A percentile compares a stretch with the other conserved stretches of the same genome.
phyloP scores from a whole-genome alignment of 2,329 filamentous ascomycete species.

The Penicillium glabrum region DNA sequence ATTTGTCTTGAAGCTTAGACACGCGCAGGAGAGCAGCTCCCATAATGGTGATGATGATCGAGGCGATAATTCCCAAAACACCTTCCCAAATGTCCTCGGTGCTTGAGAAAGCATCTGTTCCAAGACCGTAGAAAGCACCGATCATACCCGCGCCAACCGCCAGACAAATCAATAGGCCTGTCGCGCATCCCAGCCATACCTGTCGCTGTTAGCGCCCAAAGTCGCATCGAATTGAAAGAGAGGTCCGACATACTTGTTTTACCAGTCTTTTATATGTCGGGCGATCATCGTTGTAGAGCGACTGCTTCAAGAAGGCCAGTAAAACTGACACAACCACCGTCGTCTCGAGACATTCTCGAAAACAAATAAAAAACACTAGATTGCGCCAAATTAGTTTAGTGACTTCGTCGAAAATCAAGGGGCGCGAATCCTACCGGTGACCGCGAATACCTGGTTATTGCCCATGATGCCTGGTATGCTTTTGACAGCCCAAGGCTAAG shows the following conservation, averaged over 20 bases:
- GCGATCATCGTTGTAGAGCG: not conserved
- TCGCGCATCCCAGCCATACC: slow-evolving; percentile 64
- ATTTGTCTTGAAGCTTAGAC: slow-evolving; percentile 82
- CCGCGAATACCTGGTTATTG: not conserved
- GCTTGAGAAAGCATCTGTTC: slow-evolving; percentile 64
- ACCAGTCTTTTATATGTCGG: not conserved
- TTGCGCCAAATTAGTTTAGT: not conserved
- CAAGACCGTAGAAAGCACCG: slow-evolving; percentile 70
- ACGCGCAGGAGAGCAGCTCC: slow-evolving; percentile 78
- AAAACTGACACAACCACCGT: not conserved
- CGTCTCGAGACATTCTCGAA: not conserved
- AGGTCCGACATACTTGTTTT: not conserved
- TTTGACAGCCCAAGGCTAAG: not conserved
- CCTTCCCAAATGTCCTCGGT: slow-evolving; percentile 81
- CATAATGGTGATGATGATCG: slow-evolving; percentile 78
- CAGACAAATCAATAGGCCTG: slow-evolving; percentile 65
- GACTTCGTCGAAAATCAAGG: not conserved
- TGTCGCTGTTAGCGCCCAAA: slow-evolving; percentile 42
- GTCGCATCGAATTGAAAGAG: not conserved
- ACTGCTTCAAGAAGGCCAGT: not conserved
- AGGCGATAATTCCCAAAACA: slow-evolving; percentile 71
- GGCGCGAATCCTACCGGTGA: not conserved
- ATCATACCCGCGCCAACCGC: slow-evolving; percentile 67
- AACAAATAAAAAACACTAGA: not conserved
- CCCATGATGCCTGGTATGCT: not conserved